Evolutionary conservation across 805 yeast genomes (phyloP).

Genomic region (Phaffomyces opuntiae): DNA sequence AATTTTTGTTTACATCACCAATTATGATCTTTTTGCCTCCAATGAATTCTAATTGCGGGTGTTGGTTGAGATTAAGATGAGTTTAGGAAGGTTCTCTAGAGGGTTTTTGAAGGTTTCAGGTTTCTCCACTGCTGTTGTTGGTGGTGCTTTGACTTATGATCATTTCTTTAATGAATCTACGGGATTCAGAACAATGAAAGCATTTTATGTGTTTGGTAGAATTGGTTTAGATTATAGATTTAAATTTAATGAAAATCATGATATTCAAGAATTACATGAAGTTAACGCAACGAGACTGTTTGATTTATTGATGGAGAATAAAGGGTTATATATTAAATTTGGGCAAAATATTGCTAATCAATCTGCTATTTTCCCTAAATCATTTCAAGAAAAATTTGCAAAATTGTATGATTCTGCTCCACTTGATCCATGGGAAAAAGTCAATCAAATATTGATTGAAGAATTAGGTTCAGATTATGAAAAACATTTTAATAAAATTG

Average conservation of each 20-base stretch:
- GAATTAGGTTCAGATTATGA: constrained; percentile 39
- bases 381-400: constrained; percentile 51
- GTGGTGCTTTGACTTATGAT: constrained; percentile 28
- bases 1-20: too few relatives aligned
- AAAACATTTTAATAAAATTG: constrained; percentile 37
- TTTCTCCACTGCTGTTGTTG: constrained; percentile 5
- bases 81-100: too few relatives aligned
- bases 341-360: constrained; percentile 81
- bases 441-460: constrained; percentile 32
- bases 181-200: constrained; percentile 42
- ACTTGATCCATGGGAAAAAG: constrained; percentile 40
- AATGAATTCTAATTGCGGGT: too few relatives aligned
- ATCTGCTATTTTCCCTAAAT: constrained; percentile 57
- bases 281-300: constrained; percentile 46
- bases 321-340: constrained; percentile 63
- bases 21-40: too few relatives aligned
- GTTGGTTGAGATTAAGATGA: too few relatives aligned
- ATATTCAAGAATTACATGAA: constrained; percentile 52
- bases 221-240: constrained; percentile 59
- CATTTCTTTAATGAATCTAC: constrained; percentile 40
- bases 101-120: neutral
- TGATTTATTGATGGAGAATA: constrained; percentile 37
- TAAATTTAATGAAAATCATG: constrained; percentile 37
- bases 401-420: constrained; percentile 67
- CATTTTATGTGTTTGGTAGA: constrained; percentile 38